Evolutionary conservation across 208 protist species (phyloP).

Genomic region (Leptomonas pyrrhocoris): DNA sequence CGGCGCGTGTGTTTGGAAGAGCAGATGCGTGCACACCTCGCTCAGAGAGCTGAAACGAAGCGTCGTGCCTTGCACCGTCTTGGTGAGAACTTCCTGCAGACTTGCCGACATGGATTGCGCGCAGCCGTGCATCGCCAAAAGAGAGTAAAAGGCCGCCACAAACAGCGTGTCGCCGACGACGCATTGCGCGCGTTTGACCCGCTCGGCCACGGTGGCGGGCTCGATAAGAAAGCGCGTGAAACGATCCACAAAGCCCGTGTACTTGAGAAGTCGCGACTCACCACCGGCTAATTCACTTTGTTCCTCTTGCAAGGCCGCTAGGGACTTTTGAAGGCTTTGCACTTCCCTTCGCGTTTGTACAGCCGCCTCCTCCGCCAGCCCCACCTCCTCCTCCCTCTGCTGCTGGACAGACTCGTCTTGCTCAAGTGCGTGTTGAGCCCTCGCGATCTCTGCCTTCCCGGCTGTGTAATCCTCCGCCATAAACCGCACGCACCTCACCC

Average conservation of each 20-base stretch:
- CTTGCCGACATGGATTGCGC: conserved; percentile 2
- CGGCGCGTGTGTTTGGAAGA: conserved; percentile 56
- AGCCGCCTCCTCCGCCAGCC: conserved; percentile 14
- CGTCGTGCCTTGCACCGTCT: conserved; percentile 5
- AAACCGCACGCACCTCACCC: conserved; percentile 43
- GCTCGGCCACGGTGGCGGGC: conserved; percentile 27
- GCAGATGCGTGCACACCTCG: conserved; percentile 35
- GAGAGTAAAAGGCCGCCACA: conserved; percentile 63
- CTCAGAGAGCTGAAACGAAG: conserved; percentile 16
- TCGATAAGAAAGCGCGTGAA: conserved; percentile 53
- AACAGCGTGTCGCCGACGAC: conserved; percentile 67
- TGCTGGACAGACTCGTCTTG: conserved; percentile 12
- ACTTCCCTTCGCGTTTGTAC: conserved; percentile 18
- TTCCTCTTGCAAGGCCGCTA: conserved; percentile 31
- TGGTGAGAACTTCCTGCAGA: conserved; percentile 19
- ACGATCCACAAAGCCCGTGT: conserved; percentile 68
- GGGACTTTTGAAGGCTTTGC: conserved; percentile 23
- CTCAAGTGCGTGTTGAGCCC: neutral
- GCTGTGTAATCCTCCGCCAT: conserved; percentile 16
- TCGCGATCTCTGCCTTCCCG: conserved; percentile 3
- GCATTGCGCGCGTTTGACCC: conserved; percentile 27
- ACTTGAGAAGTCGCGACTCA: conserved; percentile 47
- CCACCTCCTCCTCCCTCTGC: conserved; percentile 12
- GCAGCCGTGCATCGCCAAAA: conserved; percentile 46
- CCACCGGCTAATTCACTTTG: conserved; percentile 30